Conservation (phyloP, 352 stramenopile species). For the Globisporangium okanoganense region DNA sequence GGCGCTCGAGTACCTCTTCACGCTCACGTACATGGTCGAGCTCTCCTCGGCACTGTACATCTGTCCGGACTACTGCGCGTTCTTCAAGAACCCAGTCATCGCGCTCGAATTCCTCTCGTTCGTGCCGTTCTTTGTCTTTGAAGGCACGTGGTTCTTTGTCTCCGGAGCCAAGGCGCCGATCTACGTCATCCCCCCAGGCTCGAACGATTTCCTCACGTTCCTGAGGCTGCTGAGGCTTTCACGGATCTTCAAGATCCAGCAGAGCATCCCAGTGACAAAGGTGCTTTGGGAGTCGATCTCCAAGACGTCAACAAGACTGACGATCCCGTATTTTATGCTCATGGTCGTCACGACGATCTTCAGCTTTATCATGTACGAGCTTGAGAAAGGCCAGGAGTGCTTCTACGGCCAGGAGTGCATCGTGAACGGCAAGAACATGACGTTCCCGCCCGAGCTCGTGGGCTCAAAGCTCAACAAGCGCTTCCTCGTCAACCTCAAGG, state of each 20-base stretch:
- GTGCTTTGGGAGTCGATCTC: slow-evolving; percentile 77
- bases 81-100: slow-evolving; percentile 68
- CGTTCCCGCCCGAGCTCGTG: slow-evolving; percentile 40
- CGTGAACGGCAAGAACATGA: slow-evolving; percentile 56
- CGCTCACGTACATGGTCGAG: slow-evolving; percentile 59
- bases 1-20: slow-evolving; percentile 66
- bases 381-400: slow-evolving; percentile 75
- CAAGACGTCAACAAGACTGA: slow-evolving; percentile 71
- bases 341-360: slow-evolving; percentile 70
- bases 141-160: slow-evolving; percentile 28
- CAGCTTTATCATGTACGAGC: slow-evolving; percentile 76
- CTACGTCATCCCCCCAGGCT: slow-evolving; percentile 66
- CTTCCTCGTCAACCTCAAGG: slow-evolving; percentile 68
- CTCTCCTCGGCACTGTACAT: slow-evolving; percentile 35
- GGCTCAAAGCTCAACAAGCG: slow-evolving; percentile 59
- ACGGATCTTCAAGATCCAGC: slow-evolving; percentile 77
- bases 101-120: slow-evolving; percentile 67
- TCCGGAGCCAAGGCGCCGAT: slow-evolving; percentile 31
- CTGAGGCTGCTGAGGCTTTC: slow-evolving; percentile 55
- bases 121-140: slow-evolving; percentile 61
- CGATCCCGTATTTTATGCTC: slow-evolving; percentile 81
- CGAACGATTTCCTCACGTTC: slow-evolving; percentile 57
- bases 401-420: slow-evolving; percentile 71
- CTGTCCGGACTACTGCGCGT: slow-evolving; percentile 32
- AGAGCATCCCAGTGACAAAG: slow-evolving; percentile 74